Evolutionary conservation across 2,329 filamentous ascomycete species (phyloP).

Genomic region (Pseudofabraea citricarpa): DNA sequence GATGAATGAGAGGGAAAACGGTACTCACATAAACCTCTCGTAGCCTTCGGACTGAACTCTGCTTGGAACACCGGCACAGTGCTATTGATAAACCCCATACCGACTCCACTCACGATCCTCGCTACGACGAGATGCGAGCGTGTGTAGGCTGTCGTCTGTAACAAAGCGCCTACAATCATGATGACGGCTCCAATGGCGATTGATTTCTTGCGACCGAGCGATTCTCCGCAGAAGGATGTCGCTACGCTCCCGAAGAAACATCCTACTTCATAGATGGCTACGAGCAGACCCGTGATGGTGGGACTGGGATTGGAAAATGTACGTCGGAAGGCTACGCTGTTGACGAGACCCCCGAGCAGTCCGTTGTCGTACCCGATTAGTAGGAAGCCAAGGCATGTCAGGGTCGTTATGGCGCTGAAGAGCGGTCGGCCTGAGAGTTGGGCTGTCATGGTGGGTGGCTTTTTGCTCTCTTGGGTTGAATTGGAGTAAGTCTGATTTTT

Average conservation of each 20-base stretch:
- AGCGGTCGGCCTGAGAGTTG: conserved; percentile 24
- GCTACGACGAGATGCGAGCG: conserved; percentile 49
- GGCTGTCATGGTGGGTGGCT: conserved; percentile 7
- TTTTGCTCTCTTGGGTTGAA: too few species aligned
- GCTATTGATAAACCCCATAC: conserved; percentile 39
- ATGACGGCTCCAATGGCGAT: conserved; percentile 51
- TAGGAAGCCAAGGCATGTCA: conserved; percentile 43
- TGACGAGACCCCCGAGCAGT: conserved; percentile 36
- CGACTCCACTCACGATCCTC: conserved; percentile 41
- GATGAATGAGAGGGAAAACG: too few species aligned
- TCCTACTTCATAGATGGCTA: conserved; percentile 42
- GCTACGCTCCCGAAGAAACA: conserved; percentile 46
- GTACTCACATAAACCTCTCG: conserved; percentile 26
- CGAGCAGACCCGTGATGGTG: conserved; percentile 40
- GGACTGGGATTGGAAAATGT: conserved; percentile 35
- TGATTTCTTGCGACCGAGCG: conserved; percentile 49
- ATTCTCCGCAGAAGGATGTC: conserved; percentile 44
- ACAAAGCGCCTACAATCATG: conserved; percentile 49
- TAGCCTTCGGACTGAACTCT: conserved; percentile 37
- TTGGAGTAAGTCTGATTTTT: too few species aligned
- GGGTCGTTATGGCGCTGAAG: conserved; percentile 35
- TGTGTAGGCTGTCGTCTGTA: conserved; percentile 34
- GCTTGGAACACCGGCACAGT: conserved; percentile 52
- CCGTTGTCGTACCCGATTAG: conserved; percentile 44
- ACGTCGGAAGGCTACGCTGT: conserved; percentile 33